Percentiles rank a stretch among this genome's conserved stretches.
Evolutionary conservation across 129 eudicot genomes (phyloP).

Genomic region (Lonicera japonica): DNA sequence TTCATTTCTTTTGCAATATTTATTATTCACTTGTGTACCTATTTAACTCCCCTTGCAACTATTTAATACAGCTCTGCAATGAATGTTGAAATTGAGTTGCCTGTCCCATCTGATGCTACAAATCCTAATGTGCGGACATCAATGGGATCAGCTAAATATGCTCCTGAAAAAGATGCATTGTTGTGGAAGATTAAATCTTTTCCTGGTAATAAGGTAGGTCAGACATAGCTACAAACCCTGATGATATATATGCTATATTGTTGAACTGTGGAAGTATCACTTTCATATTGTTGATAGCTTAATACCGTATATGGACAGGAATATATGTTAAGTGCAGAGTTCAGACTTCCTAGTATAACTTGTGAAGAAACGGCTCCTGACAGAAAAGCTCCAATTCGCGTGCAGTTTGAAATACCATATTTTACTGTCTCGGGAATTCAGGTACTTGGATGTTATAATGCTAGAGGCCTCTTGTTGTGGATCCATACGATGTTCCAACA

Average conservation of each 20-base stretch:
- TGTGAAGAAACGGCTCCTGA: constrained; percentile 67
- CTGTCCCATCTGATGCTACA: constrained; percentile 76
- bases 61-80: constrained; percentile 57
- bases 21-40: no score
- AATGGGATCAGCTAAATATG: constrained; percentile 78
- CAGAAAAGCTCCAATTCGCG: constrained; percentile 71
- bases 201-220: constrained; percentile 76
- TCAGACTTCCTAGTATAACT: constrained; percentile 65
- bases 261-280: constrained; percentile 2
- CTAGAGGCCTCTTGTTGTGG: no score
- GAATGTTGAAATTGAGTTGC: constrained; percentile 70
- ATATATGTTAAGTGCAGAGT: constrained; percentile 73
- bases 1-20: no score
- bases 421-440: constrained; percentile 89
- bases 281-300: neutral
- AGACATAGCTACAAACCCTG: neutral
- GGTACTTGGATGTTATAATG: constrained; percentile 25
- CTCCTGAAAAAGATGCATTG: constrained; percentile 75
- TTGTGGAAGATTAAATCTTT: constrained; percentile 79
- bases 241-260: neutral
- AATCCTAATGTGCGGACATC: constrained; percentile 77
- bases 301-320: constrained; percentile 36
- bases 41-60: no score
- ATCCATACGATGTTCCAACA: neutral
- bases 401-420: constrained; percentile 89